Base-by-base conservation (phyloP, 345 rosid species). In the Rhizophora apiculata region DNA sequence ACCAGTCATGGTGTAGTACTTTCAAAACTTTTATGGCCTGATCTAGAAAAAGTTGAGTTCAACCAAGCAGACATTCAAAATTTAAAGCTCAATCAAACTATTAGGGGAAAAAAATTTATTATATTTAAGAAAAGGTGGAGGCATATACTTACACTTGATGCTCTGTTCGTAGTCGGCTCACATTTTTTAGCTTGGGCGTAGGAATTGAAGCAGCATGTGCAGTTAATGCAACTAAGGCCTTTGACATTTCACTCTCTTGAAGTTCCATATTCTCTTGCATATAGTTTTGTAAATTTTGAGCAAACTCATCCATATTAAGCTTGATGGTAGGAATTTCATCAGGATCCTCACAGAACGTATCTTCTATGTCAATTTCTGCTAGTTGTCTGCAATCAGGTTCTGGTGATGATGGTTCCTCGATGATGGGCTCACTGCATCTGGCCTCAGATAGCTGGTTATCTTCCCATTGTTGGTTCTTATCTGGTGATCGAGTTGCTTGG, bases 161-260 rank as follows among this genome's bases (percentile, higher is more conserved):
- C 64, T 71, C 74, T 1, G 69, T 64, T 54, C 58, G 58, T 65
- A 27, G 61, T 18, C 84, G 83, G 21, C 75, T 65, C 34, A 62
- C 64, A 6, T 60, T 66, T 74, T 85, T 88, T 22, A 84, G 66
- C 68, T 81, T 84, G 9, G 68, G 71, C 4, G 64, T 34, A 9
- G 93, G 83, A 6, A 87, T 72, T 27, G 83, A 86, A 1, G 88
- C 85, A 72, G 77, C 82, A 67, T 74, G 78, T 8, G 84, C 75
- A 2, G 78, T 63, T 51, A 87, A 34, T 63, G 79, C 64, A 15
- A 85, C 85, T 32, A 92, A 67, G 32, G 86, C 85, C 68, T 66
- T 82, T 9, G 87, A 85, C 66, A 70, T 34, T 1, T 82, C 76
- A 2, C 63, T 73, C 59, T 77, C 75, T 63, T 34, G 72, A 68